Conservation (phyloP, 352 stramenopile genomes). For the Phytopythium kandeliae region DNA sequence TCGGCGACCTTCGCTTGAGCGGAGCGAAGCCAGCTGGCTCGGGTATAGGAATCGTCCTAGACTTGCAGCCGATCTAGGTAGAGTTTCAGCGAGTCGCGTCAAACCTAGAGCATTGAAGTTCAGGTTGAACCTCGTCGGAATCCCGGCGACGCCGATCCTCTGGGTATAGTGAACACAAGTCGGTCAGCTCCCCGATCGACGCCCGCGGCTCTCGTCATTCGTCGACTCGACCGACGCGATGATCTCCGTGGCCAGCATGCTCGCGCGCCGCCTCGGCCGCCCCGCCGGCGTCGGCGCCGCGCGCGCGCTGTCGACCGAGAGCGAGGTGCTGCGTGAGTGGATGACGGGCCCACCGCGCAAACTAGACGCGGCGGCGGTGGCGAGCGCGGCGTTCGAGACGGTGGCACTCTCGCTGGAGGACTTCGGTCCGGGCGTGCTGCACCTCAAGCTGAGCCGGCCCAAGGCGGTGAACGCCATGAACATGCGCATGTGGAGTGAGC, state of each 20-base stretch:
- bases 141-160: not conserved
- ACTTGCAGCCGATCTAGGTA: not conserved
- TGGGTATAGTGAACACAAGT: not conserved
- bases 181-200: too few relatives aligned
- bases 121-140: constrained; percentile 14
- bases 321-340: constrained; percentile 50
- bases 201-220: too few relatives aligned
- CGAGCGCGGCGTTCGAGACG: constrained; percentile 46
- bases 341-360: constrained; percentile 38
- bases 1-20: too few relatives aligned
- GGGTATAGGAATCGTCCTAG: not conserved
- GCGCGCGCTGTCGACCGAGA: constrained; percentile 15
- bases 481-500: constrained; percentile 87
- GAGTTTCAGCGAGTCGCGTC: constrained; percentile 2
- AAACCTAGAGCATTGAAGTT: not conserved
- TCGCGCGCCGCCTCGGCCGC: not conserved
- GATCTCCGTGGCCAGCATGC: too few relatives aligned
- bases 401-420: constrained; percentile 29
- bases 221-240: too few relatives aligned
- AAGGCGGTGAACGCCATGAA: constrained; percentile 86
- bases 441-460: constrained; percentile 79
- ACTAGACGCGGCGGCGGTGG: constrained; percentile 21
- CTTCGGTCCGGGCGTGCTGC: constrained; percentile 47
- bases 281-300: not conserved
- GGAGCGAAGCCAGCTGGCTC: too few relatives aligned